Evolutionary conservation across 75 land plant species (phyloP).

Genomic region (Sequoiadendron giganteum): DNA sequence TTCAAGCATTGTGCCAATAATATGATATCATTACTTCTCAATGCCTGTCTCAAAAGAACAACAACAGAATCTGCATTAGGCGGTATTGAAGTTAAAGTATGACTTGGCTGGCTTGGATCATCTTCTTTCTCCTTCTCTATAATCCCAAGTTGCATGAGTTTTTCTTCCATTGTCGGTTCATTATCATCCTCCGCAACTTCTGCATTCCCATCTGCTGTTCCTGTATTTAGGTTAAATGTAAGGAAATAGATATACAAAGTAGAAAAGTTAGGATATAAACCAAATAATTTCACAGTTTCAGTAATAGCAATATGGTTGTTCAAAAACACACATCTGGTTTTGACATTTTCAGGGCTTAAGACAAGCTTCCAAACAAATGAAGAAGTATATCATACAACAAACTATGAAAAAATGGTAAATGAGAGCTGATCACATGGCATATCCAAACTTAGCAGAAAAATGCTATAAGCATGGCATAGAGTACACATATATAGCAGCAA

Average conservation of each 20-base stretch:
- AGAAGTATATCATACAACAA: not conserved
- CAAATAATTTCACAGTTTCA: not conserved
- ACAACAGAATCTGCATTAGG: slow-evolving; percentile 37
- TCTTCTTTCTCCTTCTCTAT: slow-evolving; percentile 11
- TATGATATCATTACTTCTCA: slow-evolving; percentile 27
- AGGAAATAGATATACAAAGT: not conserved
- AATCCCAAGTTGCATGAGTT: slow-evolving; percentile 26
- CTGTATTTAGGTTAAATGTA: not conserved
- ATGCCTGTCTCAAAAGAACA: slow-evolving; percentile 36
- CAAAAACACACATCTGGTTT: not conserved
- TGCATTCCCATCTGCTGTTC: slow-evolving; percentile 6
- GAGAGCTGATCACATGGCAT: not conserved
- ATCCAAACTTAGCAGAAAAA: no score
- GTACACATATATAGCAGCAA: not conserved
- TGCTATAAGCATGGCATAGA: not conserved
- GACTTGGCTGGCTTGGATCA: not conserved
- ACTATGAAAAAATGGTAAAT: not conserved
- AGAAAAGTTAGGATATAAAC: not conserved
- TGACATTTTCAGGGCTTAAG: not conserved
- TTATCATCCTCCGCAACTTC: slow-evolving; percentile 18
- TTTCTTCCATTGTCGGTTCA: slow-evolving; percentile 42
- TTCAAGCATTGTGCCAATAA: slow-evolving; percentile 31
- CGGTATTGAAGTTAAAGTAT: not conserved
- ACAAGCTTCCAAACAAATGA: not conserved
- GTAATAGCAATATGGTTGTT: not conserved